Base-by-base conservation (phyloP, 805 yeast species). In the Pichia heedii region DNA sequence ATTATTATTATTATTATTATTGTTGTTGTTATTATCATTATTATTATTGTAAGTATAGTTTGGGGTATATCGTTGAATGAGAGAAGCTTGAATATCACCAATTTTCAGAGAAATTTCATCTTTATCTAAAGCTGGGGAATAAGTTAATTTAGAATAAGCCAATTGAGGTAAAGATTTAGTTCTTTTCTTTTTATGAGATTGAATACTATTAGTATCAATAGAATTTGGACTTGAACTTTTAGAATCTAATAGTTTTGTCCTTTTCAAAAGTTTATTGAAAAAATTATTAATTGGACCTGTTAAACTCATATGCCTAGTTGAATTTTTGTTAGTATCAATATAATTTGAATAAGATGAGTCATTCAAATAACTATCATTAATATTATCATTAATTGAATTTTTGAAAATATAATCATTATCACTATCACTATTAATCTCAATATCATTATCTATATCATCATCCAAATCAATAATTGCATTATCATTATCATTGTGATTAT, bases 161-260 rank as follows among this genome's bases (percentile, higher is more conserved):
- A 76, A 52, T 51, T 76, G 81, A 5, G 81, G 81, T 38, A 75
- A 50, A 0, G 79, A 74, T 35, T 72, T 70, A 0, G 79, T 73
- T 54, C 79, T 61, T 49, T 69, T 68, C 48, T 71, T 15, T n/a
- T 33, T 13, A 24, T 40, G 16, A 29, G 2, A 3, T 13, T 10
- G 3, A 24, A 24, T 24, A 10, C 12, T 13, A 24, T 24, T 24
- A 24, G 9, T 24, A 10, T 24, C 13, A 5, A 24, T 10, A 24
- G 27, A n/a, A n/a, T n/a, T n/a, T n/a, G n/a, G n/a, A n/a, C n/a
- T n/a, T n/a, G n/a, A n/a, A n/a, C n/a, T n/a, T 8, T 24, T 13
- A 13, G 18, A 29, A 29, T 29, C 32, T 13, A 7, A 13, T 29
- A 16, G 15, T 29, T 38, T 30, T 16, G 39, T 22, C 21, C 37